A percentile compares a stretch with the other conserved stretches of the same genome.
Conservation (phyloP, 179 eudicot genomes). For the Drosera spatulata region DNA sequence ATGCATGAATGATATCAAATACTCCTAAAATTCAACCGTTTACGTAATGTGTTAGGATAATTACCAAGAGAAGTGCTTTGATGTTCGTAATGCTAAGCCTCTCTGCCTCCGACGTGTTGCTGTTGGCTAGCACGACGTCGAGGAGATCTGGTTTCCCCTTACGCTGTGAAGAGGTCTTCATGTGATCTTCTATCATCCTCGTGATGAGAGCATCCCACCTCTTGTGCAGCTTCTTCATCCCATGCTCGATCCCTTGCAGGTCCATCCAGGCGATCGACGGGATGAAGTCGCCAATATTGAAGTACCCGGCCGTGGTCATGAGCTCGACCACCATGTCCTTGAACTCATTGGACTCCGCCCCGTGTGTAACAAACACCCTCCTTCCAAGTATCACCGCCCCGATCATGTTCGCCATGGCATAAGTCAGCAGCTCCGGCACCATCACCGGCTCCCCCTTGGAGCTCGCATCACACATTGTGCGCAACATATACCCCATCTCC, state of each 20-base stretch:
- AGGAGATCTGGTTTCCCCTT: slow-evolving; percentile 22
- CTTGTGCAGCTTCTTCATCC: slow-evolving; percentile 22
- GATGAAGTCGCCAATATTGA: slow-evolving; percentile 21
- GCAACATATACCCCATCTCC: slow-evolving; percentile 21
- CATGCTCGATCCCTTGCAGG: slow-evolving; percentile 19
- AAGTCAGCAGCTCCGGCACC: slow-evolving; percentile 20
- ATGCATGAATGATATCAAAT: no score
- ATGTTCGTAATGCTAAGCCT: slow-evolving; percentile 14
- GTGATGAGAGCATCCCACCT: slow-evolving; percentile 15
- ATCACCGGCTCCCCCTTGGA: slow-evolving; percentile 14
- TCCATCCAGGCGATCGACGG: slow-evolving; percentile 19
- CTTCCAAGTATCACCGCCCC: slow-evolving; percentile 26
- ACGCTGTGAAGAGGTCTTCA: slow-evolving; percentile 7
- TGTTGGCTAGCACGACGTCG: slow-evolving; percentile 12
- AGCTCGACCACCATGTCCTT: slow-evolving; percentile 38
- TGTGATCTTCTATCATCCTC: slow-evolving; percentile 20
- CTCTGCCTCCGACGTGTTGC: slow-evolving; percentile 7
- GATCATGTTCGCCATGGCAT: slow-evolving; percentile 27
- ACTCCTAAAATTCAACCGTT: no score
- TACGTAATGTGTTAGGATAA: neutral
- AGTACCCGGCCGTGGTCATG: slow-evolving; percentile 24
- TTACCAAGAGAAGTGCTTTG: slow-evolving; percentile 26
- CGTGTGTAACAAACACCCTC: slow-evolving; percentile 21
- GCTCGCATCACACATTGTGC: slow-evolving; percentile 14
- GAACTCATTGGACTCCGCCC: slow-evolving; percentile 22